Evolutionary conservation across 371 early-diverging fungal species (phyloP).

Genomic region (Lichtheimia corymbifera): DNA sequence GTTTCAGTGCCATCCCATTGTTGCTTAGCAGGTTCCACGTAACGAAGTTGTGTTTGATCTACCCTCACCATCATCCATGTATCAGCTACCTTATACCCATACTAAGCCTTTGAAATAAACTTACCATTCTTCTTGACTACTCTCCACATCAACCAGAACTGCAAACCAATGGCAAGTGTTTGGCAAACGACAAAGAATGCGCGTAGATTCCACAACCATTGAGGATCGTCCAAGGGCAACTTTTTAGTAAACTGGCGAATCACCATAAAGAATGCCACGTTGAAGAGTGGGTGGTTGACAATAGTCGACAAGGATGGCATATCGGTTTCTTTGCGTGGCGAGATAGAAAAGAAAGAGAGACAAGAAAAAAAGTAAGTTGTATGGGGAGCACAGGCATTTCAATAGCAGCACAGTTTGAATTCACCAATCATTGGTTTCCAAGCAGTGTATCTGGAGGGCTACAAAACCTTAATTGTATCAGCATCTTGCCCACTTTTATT

Average conservation of each 20-base stretch:
- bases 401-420: no score
- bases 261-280: conserved; percentile 31
- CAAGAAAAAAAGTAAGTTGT: no score
- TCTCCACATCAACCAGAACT: conserved; percentile 31
- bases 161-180: conserved; percentile 24
- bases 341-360: no score
- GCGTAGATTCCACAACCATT: conserved; percentile 28
- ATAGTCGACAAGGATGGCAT: conserved; percentile 24
- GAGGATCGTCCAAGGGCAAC: conserved; percentile 33
- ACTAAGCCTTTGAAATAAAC: neutral
- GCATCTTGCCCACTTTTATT: no score
- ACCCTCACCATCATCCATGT: neutral
- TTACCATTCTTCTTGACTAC: conserved; percentile 46
- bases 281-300: conserved; percentile 36
- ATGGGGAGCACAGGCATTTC: no score
- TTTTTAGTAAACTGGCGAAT: conserved; percentile 36
- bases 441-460: no score
- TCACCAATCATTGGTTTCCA: no score
- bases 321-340: neutral
- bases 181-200: conserved; percentile 34
- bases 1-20: conserved; percentile 43
- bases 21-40: conserved; percentile 38
- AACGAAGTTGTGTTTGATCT: conserved; percentile 42
- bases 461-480: no score
- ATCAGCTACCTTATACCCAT: neutral